Conservation (phyloP, 2,329 filamentous ascomycete genomes). For the Diaporthe citrichinensis region DNA sequence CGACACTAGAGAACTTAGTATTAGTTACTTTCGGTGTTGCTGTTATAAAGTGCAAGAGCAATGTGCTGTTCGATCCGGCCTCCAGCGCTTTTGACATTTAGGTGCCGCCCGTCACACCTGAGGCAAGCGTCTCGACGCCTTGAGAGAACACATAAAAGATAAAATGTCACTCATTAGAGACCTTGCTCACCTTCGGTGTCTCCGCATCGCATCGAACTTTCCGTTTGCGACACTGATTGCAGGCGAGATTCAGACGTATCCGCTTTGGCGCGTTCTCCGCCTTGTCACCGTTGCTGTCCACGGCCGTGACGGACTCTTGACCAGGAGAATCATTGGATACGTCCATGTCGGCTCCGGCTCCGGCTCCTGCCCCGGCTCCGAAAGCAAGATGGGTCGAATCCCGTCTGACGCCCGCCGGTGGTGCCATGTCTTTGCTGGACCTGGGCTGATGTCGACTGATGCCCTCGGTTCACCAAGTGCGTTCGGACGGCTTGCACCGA, state of each 20-base stretch:
- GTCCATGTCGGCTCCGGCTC: conserved; percentile 18
- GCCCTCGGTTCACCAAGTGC: conserved; percentile 5
- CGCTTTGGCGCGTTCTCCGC: conserved; percentile 38
- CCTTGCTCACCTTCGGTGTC: conserved; percentile 42
- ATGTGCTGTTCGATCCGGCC: not conserved
- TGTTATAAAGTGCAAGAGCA: not conserved
- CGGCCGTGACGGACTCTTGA: not conserved
- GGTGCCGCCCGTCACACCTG: no score
- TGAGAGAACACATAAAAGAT: not conserved
- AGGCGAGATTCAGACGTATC: conserved; percentile 45
- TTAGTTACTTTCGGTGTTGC: not conserved
- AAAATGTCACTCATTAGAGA: not conserved
- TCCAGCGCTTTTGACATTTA: not conserved
- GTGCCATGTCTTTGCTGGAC: conserved; percentile 1
- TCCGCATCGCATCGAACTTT: conserved; percentile 50
- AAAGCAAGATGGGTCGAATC: conserved; percentile 9
- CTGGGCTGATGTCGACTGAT: conserved; percentile 26
- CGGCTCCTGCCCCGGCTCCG: conserved; percentile 15
- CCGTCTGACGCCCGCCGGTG: conserved; percentile 3
- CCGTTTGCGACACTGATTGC: conserved; percentile 49
- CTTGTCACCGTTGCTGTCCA: not conserved
- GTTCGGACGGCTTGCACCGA: conserved; percentile 13
- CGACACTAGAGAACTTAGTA: conserved; percentile 37
- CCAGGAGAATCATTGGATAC: not conserved
- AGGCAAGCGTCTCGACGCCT: no score